Percentiles rank a stretch among this genome's conserved stretches.
Evolutionary conservation across 2,329 filamentous ascomycete species (phyloP).

Genomic region (Rhinocladiella mackenziei): DNA sequence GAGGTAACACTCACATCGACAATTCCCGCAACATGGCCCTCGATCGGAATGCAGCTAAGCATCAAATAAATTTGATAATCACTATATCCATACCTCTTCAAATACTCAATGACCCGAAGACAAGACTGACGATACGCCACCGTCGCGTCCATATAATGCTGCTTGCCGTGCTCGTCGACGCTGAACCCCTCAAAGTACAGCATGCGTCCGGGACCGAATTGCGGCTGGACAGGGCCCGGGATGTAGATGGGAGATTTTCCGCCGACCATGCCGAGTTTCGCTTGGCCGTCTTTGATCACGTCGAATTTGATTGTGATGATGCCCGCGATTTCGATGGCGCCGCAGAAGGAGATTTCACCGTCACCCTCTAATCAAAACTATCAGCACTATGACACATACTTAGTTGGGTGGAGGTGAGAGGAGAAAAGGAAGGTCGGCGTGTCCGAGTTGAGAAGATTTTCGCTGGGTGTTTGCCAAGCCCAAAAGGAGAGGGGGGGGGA

Average conservation of each 20-base stretch:
- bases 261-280: constrained; percentile 59
- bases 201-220: constrained; percentile 76
- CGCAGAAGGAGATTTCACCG: constrained; percentile 84
- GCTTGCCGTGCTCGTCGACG: constrained; percentile 82
- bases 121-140: constrained; percentile 82
- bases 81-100: constrained; percentile 65
- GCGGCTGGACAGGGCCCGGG: constrained; percentile 80
- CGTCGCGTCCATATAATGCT: constrained; percentile 82
- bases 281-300: constrained; percentile 77
- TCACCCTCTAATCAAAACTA: constrained; percentile 65
- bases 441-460: no score
- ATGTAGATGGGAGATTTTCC: constrained; percentile 75
- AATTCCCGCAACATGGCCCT: constrained; percentile 83
- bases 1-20: constrained; percentile 56
- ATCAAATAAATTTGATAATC: constrained; percentile 82
- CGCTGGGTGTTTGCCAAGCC: no score
- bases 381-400: no score
- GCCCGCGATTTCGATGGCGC: constrained; percentile 91
- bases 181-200: constrained; percentile 79
- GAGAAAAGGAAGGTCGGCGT: not conserved
- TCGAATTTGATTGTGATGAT: constrained; percentile 86
- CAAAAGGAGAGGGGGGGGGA: no score
- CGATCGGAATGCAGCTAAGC: constrained; percentile 77
- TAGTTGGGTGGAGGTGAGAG: no score
- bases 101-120: constrained; percentile 73